phyloP scores from a whole-genome alignment of 2,329 filamentous ascomycete species.

The Colletotrichum musae region DNA sequence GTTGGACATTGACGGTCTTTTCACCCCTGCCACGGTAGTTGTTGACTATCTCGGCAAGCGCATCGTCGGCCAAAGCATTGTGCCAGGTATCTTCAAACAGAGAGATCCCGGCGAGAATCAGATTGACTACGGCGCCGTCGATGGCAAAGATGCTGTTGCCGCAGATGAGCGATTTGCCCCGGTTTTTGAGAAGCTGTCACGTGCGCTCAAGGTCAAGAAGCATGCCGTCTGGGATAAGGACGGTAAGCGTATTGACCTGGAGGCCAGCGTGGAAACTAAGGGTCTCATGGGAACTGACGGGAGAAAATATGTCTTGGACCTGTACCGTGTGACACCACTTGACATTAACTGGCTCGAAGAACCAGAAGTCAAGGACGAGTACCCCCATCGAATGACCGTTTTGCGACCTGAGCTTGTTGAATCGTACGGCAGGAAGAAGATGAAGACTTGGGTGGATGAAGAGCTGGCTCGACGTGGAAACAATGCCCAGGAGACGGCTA shows the following conservation, averaged over 20 bases:
- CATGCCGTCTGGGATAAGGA: constrained; percentile 99
- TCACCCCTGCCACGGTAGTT: constrained; percentile 95
- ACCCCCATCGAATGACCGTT: constrained; percentile 97
- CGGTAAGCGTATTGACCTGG: constrained; percentile 88
- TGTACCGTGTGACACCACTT: constrained; percentile 94
- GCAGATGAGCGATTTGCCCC: constrained; percentile 88
- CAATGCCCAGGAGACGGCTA: constrained; percentile 55
- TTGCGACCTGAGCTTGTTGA: constrained; percentile 92
- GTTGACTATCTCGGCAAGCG: constrained; percentile 98
- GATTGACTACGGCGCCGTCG: constrained; percentile 98
- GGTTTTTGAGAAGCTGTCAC: constrained; percentile 91
- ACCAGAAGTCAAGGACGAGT: constrained; percentile 67
- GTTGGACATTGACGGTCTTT: constrained; percentile 93
- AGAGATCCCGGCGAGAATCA: constrained; percentile 97
- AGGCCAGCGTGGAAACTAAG: constrained; percentile 98
- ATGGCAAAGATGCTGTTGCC: constrained; percentile 95
- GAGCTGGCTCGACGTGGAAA: constrained; percentile 77
- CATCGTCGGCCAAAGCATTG: constrained; percentile 97
- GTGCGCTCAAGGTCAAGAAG: constrained; percentile 91
- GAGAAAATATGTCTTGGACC: constrained; percentile 95
- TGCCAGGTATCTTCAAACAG: constrained; percentile 99
- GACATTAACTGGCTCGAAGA: constrained; percentile 94
- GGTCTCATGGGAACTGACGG: constrained; percentile 97
- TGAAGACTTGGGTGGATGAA: constrained; percentile 88
- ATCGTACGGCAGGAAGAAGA: constrained; percentile 84